Evolutionary conservation across 257 asterid genomes (phyloP).

Genomic region (Ajuga chamaepitys): DNA sequence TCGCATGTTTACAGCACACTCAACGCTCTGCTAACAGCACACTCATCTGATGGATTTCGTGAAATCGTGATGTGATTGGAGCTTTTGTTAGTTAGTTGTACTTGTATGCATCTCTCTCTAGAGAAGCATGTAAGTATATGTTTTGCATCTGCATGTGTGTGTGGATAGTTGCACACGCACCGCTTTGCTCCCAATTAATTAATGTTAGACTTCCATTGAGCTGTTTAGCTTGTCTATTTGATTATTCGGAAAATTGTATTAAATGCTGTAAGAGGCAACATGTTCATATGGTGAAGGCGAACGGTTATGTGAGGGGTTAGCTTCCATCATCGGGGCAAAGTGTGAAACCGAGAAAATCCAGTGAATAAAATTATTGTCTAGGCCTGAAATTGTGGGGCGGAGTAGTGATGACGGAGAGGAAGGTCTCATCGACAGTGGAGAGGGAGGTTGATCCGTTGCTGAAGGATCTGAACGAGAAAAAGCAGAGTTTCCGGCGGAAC

Average conservation of each 20-base stretch:
- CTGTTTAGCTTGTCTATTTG: not conserved
- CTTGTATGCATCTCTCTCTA: not conserved
- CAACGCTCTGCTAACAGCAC: not conserved
- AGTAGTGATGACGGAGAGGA: conserved; percentile 28
- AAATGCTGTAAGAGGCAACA: conserved; percentile 27
- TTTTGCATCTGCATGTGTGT: not conserved
- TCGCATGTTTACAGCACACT: not conserved
- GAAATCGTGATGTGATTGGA: not conserved
- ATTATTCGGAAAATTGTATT: not conserved
- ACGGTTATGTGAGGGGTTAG: conserved; percentile 12
- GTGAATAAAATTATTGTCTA: not conserved
- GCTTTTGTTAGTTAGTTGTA: not conserved
- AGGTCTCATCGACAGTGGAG: conserved; percentile 20
- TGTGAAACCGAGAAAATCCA: not conserved
- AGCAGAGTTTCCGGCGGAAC: conserved; percentile 77
- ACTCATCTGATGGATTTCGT: not conserved
- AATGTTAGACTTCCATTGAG: not conserved
- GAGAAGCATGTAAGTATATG: not conserved
- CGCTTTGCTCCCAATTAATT: too few species aligned
- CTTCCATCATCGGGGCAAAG: conserved; percentile 8
- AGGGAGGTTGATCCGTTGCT: conserved; percentile 68
- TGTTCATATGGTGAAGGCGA: conserved; percentile 34
- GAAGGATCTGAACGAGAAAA: conserved; percentile 81
- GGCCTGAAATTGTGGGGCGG: not conserved
- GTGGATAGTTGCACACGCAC: not conserved